Base-by-base conservation (phyloP, 1,139 yeast species). In the Saccharomycopsis phalli region DNA sequence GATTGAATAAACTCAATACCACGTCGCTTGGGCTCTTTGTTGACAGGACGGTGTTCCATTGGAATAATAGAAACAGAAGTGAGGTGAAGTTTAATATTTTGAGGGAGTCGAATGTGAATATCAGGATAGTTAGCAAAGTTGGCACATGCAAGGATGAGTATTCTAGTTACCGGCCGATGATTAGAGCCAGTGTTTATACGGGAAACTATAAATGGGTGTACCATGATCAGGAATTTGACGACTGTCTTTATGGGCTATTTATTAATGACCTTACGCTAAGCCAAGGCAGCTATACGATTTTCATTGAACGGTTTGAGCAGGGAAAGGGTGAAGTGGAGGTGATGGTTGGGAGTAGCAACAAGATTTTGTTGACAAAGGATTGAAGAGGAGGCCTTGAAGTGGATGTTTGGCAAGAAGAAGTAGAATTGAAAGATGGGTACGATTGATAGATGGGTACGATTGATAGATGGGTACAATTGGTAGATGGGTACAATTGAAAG, bases 261-360 rank as follows among this genome's bases (percentile, higher is more conserved):
- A 35, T 42, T n/a, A 42, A 42, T 27, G 34, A 39, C 18, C 11
- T 45, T 5, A 14, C 13, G 6, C 5, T 30, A 4, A 31, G 21
- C 7, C 30, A 16, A 7, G 42, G 38, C 2, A 18, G 11, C 3
- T 45, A 42, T 42, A 58, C 69, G 3, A 48, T 71, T 7, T 53
- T 71, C 18, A 58, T 69, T 16, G 78, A 72, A 50, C 51, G 78
- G 37, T 68, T 71, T 44, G 77, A 71, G 46, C 53, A 55, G 10
- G 77, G 77, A 0, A 38, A 48, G 2, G 77, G 74, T 3, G 50
- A 48, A 2, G 53, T 69, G 20, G 49, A 53, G 11, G 62, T 71
- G 3, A 62, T 60, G 8, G 51, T 67, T 34, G 76, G 74, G 1
- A 52, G 63, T 19, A 17, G 30, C 19, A 34, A n/a, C 10, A 31